A percentile compares a stretch with the other conserved stretches of the same genome.
These are phyloP conservation scores for Apiospora koreana DNA, from an alignment of 2,329 filamentous ascomycete species.

Conservation along the genomic window DNA sequence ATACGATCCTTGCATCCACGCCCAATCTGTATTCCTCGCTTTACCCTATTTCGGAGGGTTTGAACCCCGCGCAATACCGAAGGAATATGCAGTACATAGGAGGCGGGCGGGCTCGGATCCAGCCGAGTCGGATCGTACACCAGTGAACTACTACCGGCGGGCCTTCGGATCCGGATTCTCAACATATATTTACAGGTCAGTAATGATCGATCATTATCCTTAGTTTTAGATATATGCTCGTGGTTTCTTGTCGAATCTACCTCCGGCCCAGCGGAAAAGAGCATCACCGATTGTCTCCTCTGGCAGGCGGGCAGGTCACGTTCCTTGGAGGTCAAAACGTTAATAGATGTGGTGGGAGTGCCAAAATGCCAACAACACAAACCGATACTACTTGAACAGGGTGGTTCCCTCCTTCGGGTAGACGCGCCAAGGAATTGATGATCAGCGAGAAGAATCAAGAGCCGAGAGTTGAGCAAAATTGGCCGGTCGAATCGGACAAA, in stretches of 20 bases:
- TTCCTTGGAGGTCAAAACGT: background rate
- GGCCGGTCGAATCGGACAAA: background rate
- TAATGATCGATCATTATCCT: background rate
- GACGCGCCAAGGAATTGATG: background rate
- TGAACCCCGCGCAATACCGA: background rate
- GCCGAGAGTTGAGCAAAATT: background rate
- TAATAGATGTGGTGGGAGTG: background rate
- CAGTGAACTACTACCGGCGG: background rate
- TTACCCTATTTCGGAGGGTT: background rate
- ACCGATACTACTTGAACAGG: background rate
- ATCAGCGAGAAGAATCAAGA: background rate
- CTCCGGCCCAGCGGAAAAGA: background rate
- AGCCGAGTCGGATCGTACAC: background rate
- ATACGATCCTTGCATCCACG: background rate
- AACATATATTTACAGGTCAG: background rate
- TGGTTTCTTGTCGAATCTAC: background rate
- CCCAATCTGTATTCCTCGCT: background rate
- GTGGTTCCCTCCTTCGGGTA: background rate
- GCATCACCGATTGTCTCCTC: background rate
- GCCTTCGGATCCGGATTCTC: background rate
- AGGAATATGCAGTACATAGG: background rate
- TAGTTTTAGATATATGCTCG: background rate
- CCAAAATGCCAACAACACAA: background rate
- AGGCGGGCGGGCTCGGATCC: background rate
- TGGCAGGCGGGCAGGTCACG: background rate